A percentile compares a stretch with the other conserved stretches of the same genome.
Conservation (phyloP, 176 grass and related monocot genomes). For the Tillandsia leiboldiana region DNA sequence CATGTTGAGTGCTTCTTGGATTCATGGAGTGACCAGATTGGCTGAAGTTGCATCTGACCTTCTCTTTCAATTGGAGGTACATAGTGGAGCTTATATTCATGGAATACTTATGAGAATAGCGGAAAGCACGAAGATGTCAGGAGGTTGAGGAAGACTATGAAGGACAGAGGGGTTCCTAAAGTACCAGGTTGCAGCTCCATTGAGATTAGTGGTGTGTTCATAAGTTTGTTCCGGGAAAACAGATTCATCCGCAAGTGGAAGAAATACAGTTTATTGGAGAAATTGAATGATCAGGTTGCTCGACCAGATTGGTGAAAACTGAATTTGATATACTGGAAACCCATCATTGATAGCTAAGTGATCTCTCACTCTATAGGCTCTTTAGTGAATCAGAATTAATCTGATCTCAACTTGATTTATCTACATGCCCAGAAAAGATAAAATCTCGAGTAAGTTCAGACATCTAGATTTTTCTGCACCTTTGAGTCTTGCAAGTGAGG, state of each 20-base stretch:
- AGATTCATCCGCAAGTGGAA: slow-evolving; percentile 7
- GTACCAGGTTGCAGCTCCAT: slow-evolving; percentile 22
- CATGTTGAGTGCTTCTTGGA: slow-evolving; percentile 19
- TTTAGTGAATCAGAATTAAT: background rate
- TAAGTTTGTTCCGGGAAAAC: slow-evolving; percentile 13
- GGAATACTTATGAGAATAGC: slow-evolving; percentile 7
- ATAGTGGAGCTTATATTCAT: slow-evolving; percentile 18
- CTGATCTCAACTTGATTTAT: background rate
- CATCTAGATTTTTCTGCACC: no score
- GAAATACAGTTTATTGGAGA: slow-evolving; percentile 5
- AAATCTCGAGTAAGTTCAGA: no score
- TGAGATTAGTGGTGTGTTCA: slow-evolving; percentile 9
- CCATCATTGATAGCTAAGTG: background rate
- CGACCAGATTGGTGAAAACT: slow-evolving; percentile 3
- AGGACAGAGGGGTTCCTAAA: slow-evolving; percentile 13
- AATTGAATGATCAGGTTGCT: slow-evolving; percentile 1
- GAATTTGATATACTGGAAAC: background rate
- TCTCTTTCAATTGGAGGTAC: slow-evolving; percentile 11
- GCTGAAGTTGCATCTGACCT: slow-evolving; percentile 11
- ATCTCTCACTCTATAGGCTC: background rate
- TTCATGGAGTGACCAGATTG: slow-evolving; percentile 1
- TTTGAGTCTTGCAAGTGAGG: no score
- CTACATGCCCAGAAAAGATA: background rate
- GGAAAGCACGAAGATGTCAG: slow-evolving; percentile 8
- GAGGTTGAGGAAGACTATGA: slow-evolving; percentile 14